A percentile compares a stretch with the other conserved stretches of the same genome.
These are phyloP conservation scores for Epichloe scottii DNA, from an alignment of 2,329 filamentous ascomycete genomes.

Conservation along the genomic window DNA sequence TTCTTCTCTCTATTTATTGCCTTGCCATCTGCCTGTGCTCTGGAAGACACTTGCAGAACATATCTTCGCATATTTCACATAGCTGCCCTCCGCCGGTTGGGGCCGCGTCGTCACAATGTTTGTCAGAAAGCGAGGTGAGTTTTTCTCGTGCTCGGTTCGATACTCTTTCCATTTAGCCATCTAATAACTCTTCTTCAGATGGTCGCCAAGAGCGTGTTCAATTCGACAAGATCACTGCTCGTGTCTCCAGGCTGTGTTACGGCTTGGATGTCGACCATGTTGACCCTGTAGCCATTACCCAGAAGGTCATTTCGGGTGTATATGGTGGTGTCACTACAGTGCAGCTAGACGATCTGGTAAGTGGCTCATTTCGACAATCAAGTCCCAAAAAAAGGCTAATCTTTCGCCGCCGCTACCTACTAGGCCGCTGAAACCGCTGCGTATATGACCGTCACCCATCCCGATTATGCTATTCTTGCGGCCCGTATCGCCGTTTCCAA, in stretches of 20 bases:
- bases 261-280: constrained; percentile 90
- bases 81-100: constrained; percentile 10
- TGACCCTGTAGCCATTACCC: constrained; percentile 93
- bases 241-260: constrained; percentile 95
- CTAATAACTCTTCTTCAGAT: constrained; percentile 45
- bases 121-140: constrained; percentile 51
- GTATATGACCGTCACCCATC: constrained; percentile 99
- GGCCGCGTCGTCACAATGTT: constrained; percentile 35
- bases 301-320: constrained; percentile 98
- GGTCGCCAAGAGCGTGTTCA: constrained; percentile 99
- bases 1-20: not conserved
- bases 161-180: not conserved
- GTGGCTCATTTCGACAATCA: constrained; percentile 21
- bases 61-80: constrained; percentile 12
- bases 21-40: constrained; percentile 12
- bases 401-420: not conserved
- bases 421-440: constrained; percentile 97
- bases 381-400: not conserved
- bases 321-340: constrained; percentile 96
- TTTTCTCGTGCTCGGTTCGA: not conserved
- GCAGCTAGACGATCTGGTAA: constrained; percentile 91
- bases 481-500: constrained; percentile 98
- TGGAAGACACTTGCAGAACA: constrained; percentile 14
- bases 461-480: constrained; percentile 96
- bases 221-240: constrained; percentile 99